These are phyloP conservation scores for Ogataea thermomethanolica DNA, from an alignment of 805 yeast genomes.

Conservation along the genomic window DNA sequence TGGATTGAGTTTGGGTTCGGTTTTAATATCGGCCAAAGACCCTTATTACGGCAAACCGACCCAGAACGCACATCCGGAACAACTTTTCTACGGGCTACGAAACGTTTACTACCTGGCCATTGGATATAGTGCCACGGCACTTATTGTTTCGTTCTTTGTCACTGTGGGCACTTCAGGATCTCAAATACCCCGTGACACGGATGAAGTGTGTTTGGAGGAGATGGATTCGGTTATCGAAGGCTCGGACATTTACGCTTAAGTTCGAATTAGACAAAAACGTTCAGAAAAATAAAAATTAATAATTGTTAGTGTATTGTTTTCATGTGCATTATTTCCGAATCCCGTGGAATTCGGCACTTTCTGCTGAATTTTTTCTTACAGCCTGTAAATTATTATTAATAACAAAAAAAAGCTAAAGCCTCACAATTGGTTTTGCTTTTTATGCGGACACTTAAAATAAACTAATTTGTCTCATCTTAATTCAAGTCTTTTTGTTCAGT, in stretches of 20 bases:
- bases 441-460: too few species aligned
- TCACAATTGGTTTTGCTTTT: too few species aligned
- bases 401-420: too few species aligned
- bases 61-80: conserved; percentile 13
- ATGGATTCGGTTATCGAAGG: conserved; percentile 1
- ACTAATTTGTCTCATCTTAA: too few species aligned
- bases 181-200: not conserved
- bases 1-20: conserved; percentile 37
- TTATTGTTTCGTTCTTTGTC: conserved; percentile 28
- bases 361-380: too few species aligned
- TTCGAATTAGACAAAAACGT: too few species aligned
- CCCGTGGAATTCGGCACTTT: too few species aligned
- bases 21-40: conserved; percentile 31
- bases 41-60: conserved; percentile 25
- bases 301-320: too few species aligned
- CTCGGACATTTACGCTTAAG: not conserved
- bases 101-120: conserved; percentile 36
- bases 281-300: too few species aligned
- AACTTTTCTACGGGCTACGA: conserved; percentile 28
- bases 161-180: conserved; percentile 31
- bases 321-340: too few species aligned
- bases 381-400: too few species aligned
- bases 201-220: not conserved
- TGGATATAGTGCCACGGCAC: conserved; percentile 29
- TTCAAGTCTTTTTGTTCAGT: too few species aligned